Percentiles rank a stretch among this genome's conserved stretches.
Evolutionary conservation across 352 stramenopile species (phyloP).

Genomic region (Achlya hypogyna): DNA sequence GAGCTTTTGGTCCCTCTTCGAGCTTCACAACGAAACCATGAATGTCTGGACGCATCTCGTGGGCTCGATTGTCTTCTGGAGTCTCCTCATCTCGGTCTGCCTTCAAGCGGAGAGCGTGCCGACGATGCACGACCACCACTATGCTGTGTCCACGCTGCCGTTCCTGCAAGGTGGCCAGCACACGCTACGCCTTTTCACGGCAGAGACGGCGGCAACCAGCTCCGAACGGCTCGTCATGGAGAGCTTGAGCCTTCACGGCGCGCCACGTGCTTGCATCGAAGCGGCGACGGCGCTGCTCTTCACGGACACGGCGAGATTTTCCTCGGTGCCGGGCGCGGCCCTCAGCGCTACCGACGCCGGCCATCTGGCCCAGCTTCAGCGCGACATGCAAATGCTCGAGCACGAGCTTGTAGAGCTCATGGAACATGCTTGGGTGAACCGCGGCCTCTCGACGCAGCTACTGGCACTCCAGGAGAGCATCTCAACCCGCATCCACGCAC

Average conservation of each 20-base stretch:
- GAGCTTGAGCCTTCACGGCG: not conserved
- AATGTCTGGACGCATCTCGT: conserved; percentile 87
- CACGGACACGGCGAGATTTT: not conserved
- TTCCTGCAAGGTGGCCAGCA: conserved; percentile 43
- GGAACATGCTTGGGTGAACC: conserved; percentile 14
- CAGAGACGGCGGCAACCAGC: not conserved
- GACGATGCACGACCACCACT: not conserved
- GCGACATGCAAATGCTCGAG: conserved; percentile 1
- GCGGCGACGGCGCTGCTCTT: conserved; percentile 1
- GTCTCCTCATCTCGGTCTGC: conserved; percentile 52
- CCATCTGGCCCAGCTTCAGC: not conserved
- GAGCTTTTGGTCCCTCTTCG: conserved; percentile 71
- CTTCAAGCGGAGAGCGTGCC: not conserved
- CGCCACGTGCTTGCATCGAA: conserved; percentile 8
- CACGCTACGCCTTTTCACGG: conserved; percentile 35
- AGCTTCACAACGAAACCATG: conserved; percentile 84
- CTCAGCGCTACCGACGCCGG: not conserved
- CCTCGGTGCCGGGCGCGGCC: not conserved
- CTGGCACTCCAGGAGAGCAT: not conserved
- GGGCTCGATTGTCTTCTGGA: conserved; percentile 73
- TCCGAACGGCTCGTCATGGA: not conserved
- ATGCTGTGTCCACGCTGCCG: conserved; percentile 11
- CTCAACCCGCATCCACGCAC: not conserved
- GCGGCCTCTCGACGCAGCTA: not conserved
- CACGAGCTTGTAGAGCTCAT: conserved; percentile 3